Evolutionary conservation across 768 basidiomycete genomes (phyloP).

Genomic region (Gymnopilus junonius): DNA sequence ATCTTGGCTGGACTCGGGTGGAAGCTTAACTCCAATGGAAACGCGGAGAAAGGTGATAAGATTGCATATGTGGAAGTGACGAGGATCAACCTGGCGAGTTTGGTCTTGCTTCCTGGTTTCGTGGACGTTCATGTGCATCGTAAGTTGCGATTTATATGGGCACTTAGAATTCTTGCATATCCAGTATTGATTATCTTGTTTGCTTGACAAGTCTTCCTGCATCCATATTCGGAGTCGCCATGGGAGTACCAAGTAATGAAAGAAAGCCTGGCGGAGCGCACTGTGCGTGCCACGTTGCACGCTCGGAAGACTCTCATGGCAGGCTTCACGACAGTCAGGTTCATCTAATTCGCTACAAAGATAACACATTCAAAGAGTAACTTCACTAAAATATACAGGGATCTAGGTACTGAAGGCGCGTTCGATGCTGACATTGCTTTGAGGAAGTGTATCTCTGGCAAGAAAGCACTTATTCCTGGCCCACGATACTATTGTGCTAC

Average conservation of each 20-base stretch:
- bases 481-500: slow-evolving; percentile 67
- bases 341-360: slow-evolving; percentile 7
- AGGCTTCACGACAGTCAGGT: slow-evolving; percentile 69
- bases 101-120: slow-evolving; percentile 16
- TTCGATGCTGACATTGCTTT: slow-evolving; percentile 63
- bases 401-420: slow-evolving; percentile 72
- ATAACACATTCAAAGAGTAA: not conserved
- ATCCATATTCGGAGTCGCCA: slow-evolving; percentile 60
- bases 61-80: slow-evolving; percentile 13
- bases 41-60: not conserved
- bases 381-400: slow-evolving; percentile 35
- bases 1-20: not conserved
- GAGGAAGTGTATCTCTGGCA: slow-evolving; percentile 51
- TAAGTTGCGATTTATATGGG: slow-evolving; percentile 21
- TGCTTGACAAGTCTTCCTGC: slow-evolving; percentile 53
- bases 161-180: not conserved
- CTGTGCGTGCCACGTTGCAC: slow-evolving; percentile 63
- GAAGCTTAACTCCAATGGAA: not conserved
- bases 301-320: slow-evolving; percentile 61
- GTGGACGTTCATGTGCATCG: slow-evolving; percentile 24
- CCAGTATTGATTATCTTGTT: not conserved
- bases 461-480: slow-evolving; percentile 54
- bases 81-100: slow-evolving; percentile 16
- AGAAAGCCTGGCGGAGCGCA: slow-evolving; percentile 61
- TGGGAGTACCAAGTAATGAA: slow-evolving; percentile 68